Evolutionary conservation across 805 yeast species (phyloP).

Genomic region (Torulaspora gathmanii): DNA sequence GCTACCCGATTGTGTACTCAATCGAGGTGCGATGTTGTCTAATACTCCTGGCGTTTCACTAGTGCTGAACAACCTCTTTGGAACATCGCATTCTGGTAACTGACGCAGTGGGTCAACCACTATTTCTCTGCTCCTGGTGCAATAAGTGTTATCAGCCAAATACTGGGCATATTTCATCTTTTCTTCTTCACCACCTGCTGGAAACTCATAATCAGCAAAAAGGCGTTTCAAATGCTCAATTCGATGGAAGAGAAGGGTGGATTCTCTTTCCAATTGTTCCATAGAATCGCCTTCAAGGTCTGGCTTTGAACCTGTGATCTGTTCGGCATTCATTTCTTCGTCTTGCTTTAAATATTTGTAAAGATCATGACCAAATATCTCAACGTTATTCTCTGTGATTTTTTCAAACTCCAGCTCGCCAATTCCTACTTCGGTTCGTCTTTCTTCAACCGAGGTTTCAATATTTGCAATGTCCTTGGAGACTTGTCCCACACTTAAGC

Average conservation of each 20-base stretch:
- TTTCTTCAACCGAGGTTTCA: conserved; percentile 8
- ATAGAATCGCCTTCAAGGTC: conserved; percentile 9
- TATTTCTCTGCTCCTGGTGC: conserved; percentile 11
- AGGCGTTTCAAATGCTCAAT: conserved; percentile 22
- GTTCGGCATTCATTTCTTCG: conserved; percentile 9
- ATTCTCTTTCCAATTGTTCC: conserved; percentile 27
- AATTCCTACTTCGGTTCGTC: conserved; percentile 18
- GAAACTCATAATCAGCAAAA: conserved; percentile 28
- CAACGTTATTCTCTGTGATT: conserved; percentile 31
- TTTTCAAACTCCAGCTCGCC: conserved; percentile 34
- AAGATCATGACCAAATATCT: conserved; percentile 31
- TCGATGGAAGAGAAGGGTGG: conserved; percentile 20
- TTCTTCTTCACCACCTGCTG: conserved; percentile 17
- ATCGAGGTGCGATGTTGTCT: conserved; percentile 8
- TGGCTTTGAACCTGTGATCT: background rate
- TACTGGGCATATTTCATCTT: conserved; percentile 19
- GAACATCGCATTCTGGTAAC: conserved; percentile 10
- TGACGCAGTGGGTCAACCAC: conserved; percentile 13
- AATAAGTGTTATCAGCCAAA: conserved; percentile 17
- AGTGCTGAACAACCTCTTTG: conserved; percentile 10
- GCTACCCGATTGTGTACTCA: background rate
- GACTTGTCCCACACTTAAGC: conserved; percentile 16
- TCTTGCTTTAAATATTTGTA: conserved; percentile 21
- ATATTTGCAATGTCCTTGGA: conserved; percentile 9
- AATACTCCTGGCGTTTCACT: conserved; percentile 6